Percentiles rank a stretch among this genome's conserved stretches.
Evolutionary conservation across 2,329 filamentous ascomycete species (phyloP).

Genomic region (Periconia digitata): DNA sequence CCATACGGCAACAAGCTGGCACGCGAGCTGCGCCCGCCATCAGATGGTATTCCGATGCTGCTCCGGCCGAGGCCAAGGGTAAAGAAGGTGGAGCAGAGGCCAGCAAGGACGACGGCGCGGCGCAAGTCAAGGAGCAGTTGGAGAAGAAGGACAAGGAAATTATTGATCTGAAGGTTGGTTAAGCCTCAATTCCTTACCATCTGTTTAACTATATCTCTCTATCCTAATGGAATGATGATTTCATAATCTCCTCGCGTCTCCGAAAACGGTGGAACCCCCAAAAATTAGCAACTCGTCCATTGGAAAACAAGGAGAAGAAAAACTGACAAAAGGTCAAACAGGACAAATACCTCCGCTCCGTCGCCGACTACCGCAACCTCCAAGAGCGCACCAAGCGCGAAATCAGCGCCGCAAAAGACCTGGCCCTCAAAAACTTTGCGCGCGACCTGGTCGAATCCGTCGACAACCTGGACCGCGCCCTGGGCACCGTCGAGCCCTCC

Average conservation of each 20-base stretch:
- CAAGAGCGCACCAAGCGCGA: constrained; percentile 93
- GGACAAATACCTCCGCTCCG: constrained; percentile 92
- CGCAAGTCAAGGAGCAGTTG: constrained; percentile 62
- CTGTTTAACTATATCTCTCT: background rate
- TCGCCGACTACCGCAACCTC: constrained; percentile 97
- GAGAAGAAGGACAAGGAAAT: constrained; percentile 73
- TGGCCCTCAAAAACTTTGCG: constrained; percentile 91
- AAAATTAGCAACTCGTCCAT: too few relatives aligned
- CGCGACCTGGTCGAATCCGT: constrained; percentile 93
- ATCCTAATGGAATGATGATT: background rate
- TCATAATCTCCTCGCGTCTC: too few relatives aligned
- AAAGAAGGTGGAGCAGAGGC: constrained; percentile 35
- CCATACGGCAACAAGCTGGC: constrained; percentile 34
- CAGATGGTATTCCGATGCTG: constrained; percentile 53
- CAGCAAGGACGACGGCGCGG: constrained; percentile 47
- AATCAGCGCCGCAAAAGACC: constrained; percentile 82
- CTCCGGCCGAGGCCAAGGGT: constrained; percentile 39
- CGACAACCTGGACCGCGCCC: constrained; percentile 95
- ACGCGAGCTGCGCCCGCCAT: constrained; percentile 36
- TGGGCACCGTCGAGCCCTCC: constrained; percentile 74
- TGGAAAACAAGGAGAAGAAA: background rate
- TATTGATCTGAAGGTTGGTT: constrained; percentile 78
- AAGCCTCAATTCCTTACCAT: constrained; percentile 1
- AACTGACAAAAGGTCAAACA: constrained; percentile 41
- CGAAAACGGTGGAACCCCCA: background rate